Base-by-base conservation (phyloP, 768 basidiomycete species). In the Russula foetens region DNA sequence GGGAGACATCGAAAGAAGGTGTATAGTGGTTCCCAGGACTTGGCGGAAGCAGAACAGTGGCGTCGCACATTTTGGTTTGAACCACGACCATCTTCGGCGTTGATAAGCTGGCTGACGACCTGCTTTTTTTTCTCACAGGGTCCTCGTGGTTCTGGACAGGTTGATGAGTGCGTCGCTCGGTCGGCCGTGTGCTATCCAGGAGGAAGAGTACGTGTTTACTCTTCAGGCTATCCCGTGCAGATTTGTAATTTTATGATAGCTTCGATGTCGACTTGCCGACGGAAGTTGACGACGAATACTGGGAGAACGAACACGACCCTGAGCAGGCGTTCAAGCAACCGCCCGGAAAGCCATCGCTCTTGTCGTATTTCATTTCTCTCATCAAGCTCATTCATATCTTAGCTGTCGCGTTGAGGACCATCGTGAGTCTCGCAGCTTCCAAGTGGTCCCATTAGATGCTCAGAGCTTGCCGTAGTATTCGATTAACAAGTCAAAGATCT, bases 181-280 rank as follows among this genome's bases (percentile, higher is more conserved):
- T 1, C 76, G 90, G n/a, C 84, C 86, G 2, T 81, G 84, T 67
- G 81, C 82, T 3, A 75, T 91, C 4, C 84, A 86, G 57, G 88
- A 90, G 64, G 87, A 88, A 69, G 88, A 89, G 84, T 84, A 68
- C 65, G 84, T 76, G 46, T 5, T 53, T 19, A 17, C 26, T 24
- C 60, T 43, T 43, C 12, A 38, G 15, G 24, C 14, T 9, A 12
- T 48, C 31, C 44, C 11, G n/a, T n/a, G 19, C 15, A 29, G 23
- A 29, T 35, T 49, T n/a, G 24, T 33, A 72, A 71, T 17, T 56
- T 9, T 31, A 1, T 58, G 5, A 3, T n/a, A 69, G 69, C 52
- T 66, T 76, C 44, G 58, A 59, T 29, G 50, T 63, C 43, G 65
- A 66, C 28, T 2, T 64, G 19, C 65, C 65, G 4, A 54, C 50